phyloP scores from a whole-genome alignment of 2,329 filamentous ascomycete genomes.

The Juglanconis sp. region DNA sequence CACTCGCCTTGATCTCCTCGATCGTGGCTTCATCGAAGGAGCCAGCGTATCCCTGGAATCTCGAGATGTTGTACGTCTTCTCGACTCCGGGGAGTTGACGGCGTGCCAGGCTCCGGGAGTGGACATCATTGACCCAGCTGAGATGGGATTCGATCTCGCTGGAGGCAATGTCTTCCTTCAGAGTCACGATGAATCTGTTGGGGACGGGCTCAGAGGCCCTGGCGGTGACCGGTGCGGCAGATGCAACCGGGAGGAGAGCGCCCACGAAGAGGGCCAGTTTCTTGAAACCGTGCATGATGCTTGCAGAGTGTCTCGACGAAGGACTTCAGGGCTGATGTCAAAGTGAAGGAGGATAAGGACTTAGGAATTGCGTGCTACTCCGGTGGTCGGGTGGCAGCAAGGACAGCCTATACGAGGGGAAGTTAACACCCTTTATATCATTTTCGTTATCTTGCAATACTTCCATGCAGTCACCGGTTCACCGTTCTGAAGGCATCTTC shows the following conservation, averaged over 20 bases:
- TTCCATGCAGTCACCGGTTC: background rate
- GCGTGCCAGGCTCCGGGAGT: slow-evolving; percentile 1
- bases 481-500: background rate
- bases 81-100: slow-evolving; percentile 5
- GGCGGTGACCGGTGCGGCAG: background rate
- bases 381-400: background rate
- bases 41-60: slow-evolving; percentile 8
- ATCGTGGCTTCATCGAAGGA: slow-evolving; percentile 12
- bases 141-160: background rate
- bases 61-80: slow-evolving; percentile 11
- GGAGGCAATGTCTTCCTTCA: background rate
- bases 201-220: background rate
- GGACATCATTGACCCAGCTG: background rate
- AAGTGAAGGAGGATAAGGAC: background rate
- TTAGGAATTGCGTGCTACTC: background rate
- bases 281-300: background rate
- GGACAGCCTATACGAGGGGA: background rate
- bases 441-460: background rate
- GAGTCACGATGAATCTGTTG: background rate
- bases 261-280: background rate
- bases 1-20: slow-evolving; percentile 7
- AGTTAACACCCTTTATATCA: background rate
- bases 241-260: background rate
- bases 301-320: background rate
- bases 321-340: background rate